These are phyloP conservation scores for Eucalyptus albens DNA, from an alignment of 345 rosid genomes.

Conservation along the genomic window DNA sequence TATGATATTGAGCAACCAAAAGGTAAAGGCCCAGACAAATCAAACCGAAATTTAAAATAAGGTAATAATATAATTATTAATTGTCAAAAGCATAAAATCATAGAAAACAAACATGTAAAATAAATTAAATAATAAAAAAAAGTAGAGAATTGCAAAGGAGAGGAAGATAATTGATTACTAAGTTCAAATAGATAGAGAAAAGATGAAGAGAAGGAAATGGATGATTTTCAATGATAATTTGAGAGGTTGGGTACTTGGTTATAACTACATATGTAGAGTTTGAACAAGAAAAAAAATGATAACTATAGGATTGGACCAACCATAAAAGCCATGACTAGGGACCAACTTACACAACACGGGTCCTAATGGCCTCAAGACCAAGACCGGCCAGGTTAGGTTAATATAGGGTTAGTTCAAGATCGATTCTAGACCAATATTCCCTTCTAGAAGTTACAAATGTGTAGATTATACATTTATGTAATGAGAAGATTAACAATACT, in stretches of 20 bases:
- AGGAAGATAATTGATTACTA: neutral
- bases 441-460: neutral
- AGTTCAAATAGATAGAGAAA: neutral
- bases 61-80: too few species aligned
- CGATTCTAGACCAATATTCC: accelerated
- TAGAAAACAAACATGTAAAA: neutral
- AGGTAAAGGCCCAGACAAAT: too few species aligned
- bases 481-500: neutral
- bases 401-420: too few species aligned
- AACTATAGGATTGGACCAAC: too few species aligned
- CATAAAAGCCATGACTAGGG: too few species aligned
- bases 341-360: accelerated
- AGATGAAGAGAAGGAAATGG: neutral
- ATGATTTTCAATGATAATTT: too few species aligned
- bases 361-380: too few species aligned
- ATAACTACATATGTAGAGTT: too few species aligned
- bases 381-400: accelerated
- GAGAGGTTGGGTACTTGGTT: too few species aligned
- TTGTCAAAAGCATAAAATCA: neutral
- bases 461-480: neutral
- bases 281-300: too few species aligned
- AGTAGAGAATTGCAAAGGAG: neutral
- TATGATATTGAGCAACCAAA: neutral
- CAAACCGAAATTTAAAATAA: too few species aligned
- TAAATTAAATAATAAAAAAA: too few species aligned